Evolutionary conservation across 148 eudicot species (phyloP), one percentile per base, ranked within the genome.

Genomic region (Tetragonia tetragonoides): DNA sequence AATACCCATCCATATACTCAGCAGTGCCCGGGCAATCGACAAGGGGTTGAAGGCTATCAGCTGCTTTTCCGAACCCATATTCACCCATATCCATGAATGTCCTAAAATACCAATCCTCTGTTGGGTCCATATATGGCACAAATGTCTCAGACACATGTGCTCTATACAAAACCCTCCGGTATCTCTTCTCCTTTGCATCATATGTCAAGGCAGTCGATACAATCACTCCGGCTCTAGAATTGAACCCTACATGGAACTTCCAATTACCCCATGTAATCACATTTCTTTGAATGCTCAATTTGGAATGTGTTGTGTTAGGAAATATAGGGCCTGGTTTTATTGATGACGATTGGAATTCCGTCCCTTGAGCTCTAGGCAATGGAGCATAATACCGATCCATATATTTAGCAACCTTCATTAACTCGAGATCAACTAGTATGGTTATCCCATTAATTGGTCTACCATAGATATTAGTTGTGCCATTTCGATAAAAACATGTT

Each of bases 51-150:
- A 94, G 87, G 37, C 73, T 83, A 76, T 65, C 84, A 2, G 98
- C 97, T 0, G 92, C 78, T 53, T 88, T 80, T 17, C 98, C 98
- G 17, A 94, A 94, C 38, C 98, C 98, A 57, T 81, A 94, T 69
- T 94, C 98, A 7, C 98, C 98, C 0, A 86, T 68, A 53, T 94
- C 98, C 93, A 94, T 77, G 66, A 86, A 94, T 0, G 98, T 92
- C 82, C 90, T 83, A 46, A 80, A 89, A 76, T 94, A 90, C 97
- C 98, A 94, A 61, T 92, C 97, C 17, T 66, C 78, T 0, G 86
- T 86, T 0, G 95, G 95, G 81, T 94, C 95, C 98, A 92, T 94
- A 69, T 94, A 94, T 0, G 97, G 97, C 9, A 94, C 97, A 81
- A 94, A 92, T 14, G 93, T 90, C 80, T 94, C 98, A 0, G 95